Evolutionary conservation across 805 yeast genomes (phyloP), one percentile per base, ranked within the genome.

Genomic region (Pichia cephalocereana): DNA sequence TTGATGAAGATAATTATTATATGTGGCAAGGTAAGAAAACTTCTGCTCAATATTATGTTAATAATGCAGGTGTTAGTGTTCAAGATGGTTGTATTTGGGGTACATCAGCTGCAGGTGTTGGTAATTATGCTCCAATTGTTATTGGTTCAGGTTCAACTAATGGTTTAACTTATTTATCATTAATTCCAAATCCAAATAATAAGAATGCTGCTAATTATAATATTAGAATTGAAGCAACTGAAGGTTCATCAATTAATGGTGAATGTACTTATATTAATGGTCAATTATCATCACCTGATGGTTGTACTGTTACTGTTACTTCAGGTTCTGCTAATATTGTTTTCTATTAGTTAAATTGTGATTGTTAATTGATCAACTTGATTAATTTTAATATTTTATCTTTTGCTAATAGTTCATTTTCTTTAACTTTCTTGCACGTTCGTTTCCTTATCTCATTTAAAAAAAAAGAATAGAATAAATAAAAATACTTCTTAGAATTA

Each of bases 81-180:
- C 84, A 82, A 67, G 93, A 90, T 54, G 98, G 97, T 60, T 91
- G 99, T 75, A 68, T 85, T 58, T 91, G 99, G 99, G 95, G 97
- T 67, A 66, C 79, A 46, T 59, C 74, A 8, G 87, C 87, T 55
- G 75, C 90, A 38, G 84, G 82, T 60, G 69, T 86, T 56, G 99
- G 99, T 72, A 91, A 91, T 86, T 91, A 96, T 96, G 96, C 98
- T 56, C 98, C 98, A 59, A 75, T 91, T 57, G 86, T 83, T 70
- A 74, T 93, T 60, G 99, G 99, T 68, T 88, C 97, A 45, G 97
- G 98, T 64, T 74, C 76, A 70, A 72, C 86, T 52, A 68, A 65
- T 57, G 86, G 86, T 53, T 72, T 79, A 60, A 74, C 96, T 47
- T 90, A 87, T 77, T 70, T 91, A 60, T 87, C 96, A 8, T 73